These are phyloP conservation scores for Coniochaeta ligniaria DNA, from an alignment of 2,329 filamentous ascomycete species.

Conservation along the genomic window DNA sequence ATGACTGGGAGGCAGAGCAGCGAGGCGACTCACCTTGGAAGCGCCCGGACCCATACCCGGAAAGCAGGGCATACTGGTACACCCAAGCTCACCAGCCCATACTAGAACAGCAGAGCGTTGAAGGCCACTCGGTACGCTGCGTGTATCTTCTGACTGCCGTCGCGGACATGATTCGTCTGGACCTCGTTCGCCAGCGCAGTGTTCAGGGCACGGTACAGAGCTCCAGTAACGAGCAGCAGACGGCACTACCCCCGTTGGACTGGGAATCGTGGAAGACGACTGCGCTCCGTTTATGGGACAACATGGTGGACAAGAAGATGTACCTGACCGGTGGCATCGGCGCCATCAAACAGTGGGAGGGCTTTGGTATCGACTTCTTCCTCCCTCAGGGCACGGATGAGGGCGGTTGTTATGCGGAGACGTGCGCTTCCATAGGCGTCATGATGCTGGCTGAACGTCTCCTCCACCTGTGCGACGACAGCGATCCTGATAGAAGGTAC, in stretches of 20 bases:
- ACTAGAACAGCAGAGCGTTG: slow-evolving; percentile 42
- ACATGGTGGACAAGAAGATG: slow-evolving; percentile 56
- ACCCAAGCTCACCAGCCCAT: slow-evolving; percentile 51
- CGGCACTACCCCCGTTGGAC: background rate
- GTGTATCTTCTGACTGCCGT: slow-evolving; percentile 54
- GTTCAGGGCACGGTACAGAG: slow-evolving; percentile 3
- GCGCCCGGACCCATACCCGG: slow-evolving; percentile 39
- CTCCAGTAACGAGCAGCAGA: background rate
- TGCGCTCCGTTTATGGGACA: slow-evolving; percentile 45
- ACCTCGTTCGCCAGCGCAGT: slow-evolving; percentile 15
- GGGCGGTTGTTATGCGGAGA: slow-evolving; percentile 56
- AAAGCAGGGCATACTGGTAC: slow-evolving; percentile 36
- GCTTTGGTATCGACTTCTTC: slow-evolving; percentile 53
- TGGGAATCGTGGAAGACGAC: slow-evolving; percentile 26
- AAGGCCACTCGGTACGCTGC: slow-evolving; percentile 53
- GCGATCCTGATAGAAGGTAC: slow-evolving; percentile 42
- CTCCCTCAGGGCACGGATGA: slow-evolving; percentile 52
- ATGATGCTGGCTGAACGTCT: slow-evolving; percentile 54
- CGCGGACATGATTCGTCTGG: slow-evolving; percentile 43
- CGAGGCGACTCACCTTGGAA: slow-evolving; percentile 42
- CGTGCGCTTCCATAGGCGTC: slow-evolving; percentile 51
- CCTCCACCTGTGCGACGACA: slow-evolving; percentile 30
- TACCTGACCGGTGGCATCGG: slow-evolving; percentile 57
- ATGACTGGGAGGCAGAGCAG: slow-evolving; percentile 41
- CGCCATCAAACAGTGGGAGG: slow-evolving; percentile 49